Evolutionary conservation across 2,329 filamentous ascomycete species (phyloP), one percentile per base, ranked within the genome.

Genomic region (Fusarium austroafricanum): DNA sequence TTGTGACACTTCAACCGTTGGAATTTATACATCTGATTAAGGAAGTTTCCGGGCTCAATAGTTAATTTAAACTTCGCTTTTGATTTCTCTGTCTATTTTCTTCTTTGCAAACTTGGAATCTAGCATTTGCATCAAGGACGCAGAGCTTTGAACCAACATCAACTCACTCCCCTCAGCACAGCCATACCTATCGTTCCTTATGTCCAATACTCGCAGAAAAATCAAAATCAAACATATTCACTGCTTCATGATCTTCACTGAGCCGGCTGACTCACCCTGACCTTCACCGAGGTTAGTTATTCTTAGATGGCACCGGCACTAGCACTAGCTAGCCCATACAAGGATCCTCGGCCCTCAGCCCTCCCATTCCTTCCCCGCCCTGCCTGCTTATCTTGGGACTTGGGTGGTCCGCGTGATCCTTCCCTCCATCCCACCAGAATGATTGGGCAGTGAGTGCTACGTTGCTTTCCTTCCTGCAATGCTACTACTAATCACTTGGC

Each of bases 401-500:
- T n/a, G n/a, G n/a, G n/a, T n/a, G n/a, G n/a, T 45, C 58, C 59
- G 54, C 46, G 45, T 21, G 31, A 18, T n/a, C 12, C 26, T 33
- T 29, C 26, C 21, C 20, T 55, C 23, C 46, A 49, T 46, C 28
- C 21, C 26, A 49, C 40, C n/a, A 28, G 37, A 11, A 39, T 40
- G 12, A 62, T 59, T 46, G 29, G 26, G n/a, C 23, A 18, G 40
- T 64, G 65, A 18, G 40, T 64, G 65, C 53, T 67, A 67, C 65
- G 65, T 67, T 67, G 65, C 49, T 62, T 55, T 62, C 29, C 58
- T 61, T 12, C 12, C 51, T 65, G 45, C 40, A 33, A 65, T 65
- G 60, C 59, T 59, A 64, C 59, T 59, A 64, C 61, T 52, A 64
- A 65, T 65, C 60, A 54, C 21, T 54, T 8, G 12, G 4, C n/a